Evolutionary conservation across 2,329 filamentous ascomycete species (phyloP), one percentile per base, ranked within the genome.

Genomic region (Thermoascus crustaceus): DNA sequence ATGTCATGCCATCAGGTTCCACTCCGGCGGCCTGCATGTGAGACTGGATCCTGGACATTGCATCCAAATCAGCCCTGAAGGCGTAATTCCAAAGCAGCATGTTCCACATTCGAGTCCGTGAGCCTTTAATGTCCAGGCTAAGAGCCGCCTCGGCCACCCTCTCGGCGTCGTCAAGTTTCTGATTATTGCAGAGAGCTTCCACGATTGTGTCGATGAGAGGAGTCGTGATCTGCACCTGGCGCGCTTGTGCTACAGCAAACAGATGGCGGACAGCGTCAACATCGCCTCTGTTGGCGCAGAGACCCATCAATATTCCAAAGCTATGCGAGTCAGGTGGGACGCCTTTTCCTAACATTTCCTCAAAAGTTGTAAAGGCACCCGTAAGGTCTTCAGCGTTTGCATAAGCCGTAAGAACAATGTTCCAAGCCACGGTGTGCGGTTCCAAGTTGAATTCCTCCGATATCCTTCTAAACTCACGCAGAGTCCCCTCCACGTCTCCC

Each of bases 61-160:
- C 66, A 14, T 65, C 54, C 18, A 78, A 49, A 41, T 82, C 71
- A 37, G 80, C 73, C 5, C 73, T 70, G 37, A 75, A 64, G 5
- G 83, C 84, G 54, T 86, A 73, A 41, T 81, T 75, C 37, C 73
- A 69, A 4, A 95, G 65, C 20, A 95, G 62, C 35, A 76, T 70
- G 52, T 95, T 94, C 84, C 85, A 95, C 52, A 86, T 75, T 20
- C 70, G 66, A 2, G 78, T 78, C 14, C 72, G 64, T 2, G 70
- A 64, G 1, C 76, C 70, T 11, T 67, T 54, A 1, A 76, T 54
- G 9, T 66, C 62, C 41, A 69, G 66, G 8, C 60, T 58, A 14
- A 78, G 64, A 20, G 77, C 71, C 29, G 73, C 71, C 32, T 72
- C 53, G 20, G 79, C 75, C 32, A 85, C 64, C 24, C 63, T 62